phyloP scores from a whole-genome alignment of 1,139 yeast genomes.

The Candida neerlandica region DNA sequence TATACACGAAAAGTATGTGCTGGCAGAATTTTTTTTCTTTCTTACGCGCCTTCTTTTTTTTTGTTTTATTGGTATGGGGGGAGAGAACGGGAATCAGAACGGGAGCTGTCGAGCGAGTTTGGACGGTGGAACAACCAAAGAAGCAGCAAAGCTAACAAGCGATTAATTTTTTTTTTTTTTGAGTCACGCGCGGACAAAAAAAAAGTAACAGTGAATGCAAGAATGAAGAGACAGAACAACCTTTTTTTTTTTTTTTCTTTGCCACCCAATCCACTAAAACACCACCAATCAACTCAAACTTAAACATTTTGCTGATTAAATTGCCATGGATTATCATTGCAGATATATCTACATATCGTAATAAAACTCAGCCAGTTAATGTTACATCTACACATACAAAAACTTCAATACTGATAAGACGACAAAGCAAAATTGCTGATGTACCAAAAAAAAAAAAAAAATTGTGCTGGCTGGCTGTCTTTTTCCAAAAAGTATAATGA shows the following conservation, averaged over 20 bases:
- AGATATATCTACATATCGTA: too few relatives aligned
- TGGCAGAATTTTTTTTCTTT: neutral
- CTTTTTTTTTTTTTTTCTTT: neutral
- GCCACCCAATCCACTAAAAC: neutral
- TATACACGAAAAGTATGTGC: neutral
- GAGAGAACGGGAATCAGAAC: too few relatives aligned
- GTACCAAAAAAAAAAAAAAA: neutral
- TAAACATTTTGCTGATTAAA: too few relatives aligned
- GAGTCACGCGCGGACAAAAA: constrained; percentile 1
- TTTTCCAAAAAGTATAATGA: neutral
- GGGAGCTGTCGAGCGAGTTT: too few relatives aligned
- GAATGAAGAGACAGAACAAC: too few relatives aligned
- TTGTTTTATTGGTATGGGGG: neutral
- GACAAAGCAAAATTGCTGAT: too few relatives aligned
- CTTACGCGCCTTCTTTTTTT: neutral
- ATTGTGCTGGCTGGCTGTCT: neutral
- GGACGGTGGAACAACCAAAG: too few relatives aligned
- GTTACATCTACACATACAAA: neutral
- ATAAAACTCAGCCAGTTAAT: neutral
- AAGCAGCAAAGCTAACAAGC: too few relatives aligned
- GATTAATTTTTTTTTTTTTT: too few relatives aligned
- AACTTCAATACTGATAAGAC: too few relatives aligned
- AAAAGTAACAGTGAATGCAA: too few relatives aligned
- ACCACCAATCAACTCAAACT: neutral
- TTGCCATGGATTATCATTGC: too few relatives aligned